Evolutionary conservation across 805 yeast genomes (phyloP).

Genomic region (Blastobotrys peoriensis): DNA sequence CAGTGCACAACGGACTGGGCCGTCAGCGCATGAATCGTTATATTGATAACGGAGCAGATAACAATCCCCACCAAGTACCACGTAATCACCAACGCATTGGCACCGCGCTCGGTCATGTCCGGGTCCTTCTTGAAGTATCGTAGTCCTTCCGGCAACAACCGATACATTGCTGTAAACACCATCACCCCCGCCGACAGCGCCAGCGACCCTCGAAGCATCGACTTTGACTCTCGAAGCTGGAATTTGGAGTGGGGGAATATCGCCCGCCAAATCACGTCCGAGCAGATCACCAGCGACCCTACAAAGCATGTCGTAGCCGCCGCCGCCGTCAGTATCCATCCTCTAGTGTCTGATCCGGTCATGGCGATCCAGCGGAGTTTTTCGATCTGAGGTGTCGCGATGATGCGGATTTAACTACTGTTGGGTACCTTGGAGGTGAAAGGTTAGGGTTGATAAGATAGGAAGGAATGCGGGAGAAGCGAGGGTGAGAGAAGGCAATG

Average conservation of each 20-base stretch:
- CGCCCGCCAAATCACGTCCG: constrained; percentile 48
- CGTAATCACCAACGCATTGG: constrained; percentile 35
- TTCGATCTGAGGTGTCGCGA: no score
- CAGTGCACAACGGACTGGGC: constrained; percentile 84
- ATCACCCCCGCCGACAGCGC: constrained; percentile 80
- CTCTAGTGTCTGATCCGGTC: constrained; percentile 11
- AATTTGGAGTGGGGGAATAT: constrained; percentile 45
- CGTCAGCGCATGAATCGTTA: constrained; percentile 63
- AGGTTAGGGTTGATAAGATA: no score
- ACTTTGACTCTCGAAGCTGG: constrained; percentile 51
- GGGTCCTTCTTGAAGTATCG: constrained; percentile 37
- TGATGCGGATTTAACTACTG: no score
- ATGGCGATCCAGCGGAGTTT: background rate
- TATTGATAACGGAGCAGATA: constrained; percentile 55
- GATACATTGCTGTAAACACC: constrained; percentile 65
- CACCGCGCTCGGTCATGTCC: constrained; percentile 21
- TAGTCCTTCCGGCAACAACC: constrained; percentile 65
- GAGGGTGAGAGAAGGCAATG: no score
- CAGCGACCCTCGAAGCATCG: constrained; percentile 66
- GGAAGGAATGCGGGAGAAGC: no score
- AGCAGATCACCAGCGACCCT: constrained; percentile 63
- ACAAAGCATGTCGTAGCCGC: constrained; percentile 64
- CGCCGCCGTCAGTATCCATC: constrained; percentile 56
- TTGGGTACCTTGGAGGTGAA: no score
- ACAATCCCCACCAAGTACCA: constrained; percentile 54